Evolutionary conservation across 495 filamentous ascomycete genomes (phyloP).

Genomic region (Zalerion maritima): DNA sequence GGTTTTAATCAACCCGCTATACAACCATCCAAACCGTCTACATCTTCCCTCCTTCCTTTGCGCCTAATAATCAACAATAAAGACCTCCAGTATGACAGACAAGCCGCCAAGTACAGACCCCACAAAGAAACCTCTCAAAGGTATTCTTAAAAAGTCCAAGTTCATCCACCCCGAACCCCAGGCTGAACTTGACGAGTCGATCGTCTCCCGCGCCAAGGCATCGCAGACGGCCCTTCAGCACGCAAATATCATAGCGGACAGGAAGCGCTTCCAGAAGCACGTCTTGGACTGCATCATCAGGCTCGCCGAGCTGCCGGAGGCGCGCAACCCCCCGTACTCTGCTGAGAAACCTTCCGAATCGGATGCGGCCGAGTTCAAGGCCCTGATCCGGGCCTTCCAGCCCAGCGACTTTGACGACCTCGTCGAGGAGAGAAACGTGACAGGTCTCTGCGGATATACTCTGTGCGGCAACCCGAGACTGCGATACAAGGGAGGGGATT

Average conservation of each 20-base stretch:
- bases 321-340: conserved; percentile 32
- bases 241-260: conserved; percentile 62
- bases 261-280: conserved; percentile 51
- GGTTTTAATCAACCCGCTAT: too few relatives aligned
- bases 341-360: conserved; percentile 40
- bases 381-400: conserved; percentile 52
- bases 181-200: conserved; percentile 7
- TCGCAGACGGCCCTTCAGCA: conserved; percentile 52
- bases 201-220: conserved; percentile 1
- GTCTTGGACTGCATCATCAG: conserved; percentile 46
- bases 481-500: conserved; percentile 27
- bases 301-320: conserved; percentile 51
- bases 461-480: conserved; percentile 49
- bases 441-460: conserved; percentile 64
- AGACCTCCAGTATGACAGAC: too few relatives aligned
- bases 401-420: conserved; percentile 76
- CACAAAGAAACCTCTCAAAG: conserved; percentile 20
- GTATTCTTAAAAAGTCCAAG: conserved; percentile 42
- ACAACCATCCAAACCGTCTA: too few relatives aligned
- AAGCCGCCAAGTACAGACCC: too few relatives aligned
- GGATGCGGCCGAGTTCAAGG: conserved; percentile 44
- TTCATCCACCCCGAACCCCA: conserved; percentile 18
- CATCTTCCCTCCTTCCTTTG: too few relatives aligned
- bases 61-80: too few relatives aligned
- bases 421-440: conserved; percentile 72